phyloP scores from a whole-genome alignment of 2,329 filamentous ascomycete species.

The Colletotrichum viniferum region DNA sequence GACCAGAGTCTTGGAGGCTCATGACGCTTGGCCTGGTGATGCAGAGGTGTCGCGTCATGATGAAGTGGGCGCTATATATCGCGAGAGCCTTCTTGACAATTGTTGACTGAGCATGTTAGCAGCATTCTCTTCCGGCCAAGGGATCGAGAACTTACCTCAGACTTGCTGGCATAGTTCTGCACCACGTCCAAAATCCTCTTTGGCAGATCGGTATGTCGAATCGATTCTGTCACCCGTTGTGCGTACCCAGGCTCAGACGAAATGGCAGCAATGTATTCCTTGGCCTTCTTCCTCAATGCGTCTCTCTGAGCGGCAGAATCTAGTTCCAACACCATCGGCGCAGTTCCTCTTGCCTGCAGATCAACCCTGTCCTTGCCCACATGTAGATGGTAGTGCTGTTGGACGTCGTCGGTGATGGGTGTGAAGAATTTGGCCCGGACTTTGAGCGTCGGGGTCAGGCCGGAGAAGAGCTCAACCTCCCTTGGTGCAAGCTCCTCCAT shows the following conservation, averaged over 20 bases:
- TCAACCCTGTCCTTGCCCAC: constrained; percentile 40
- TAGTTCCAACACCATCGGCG: constrained; percentile 56
- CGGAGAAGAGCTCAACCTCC: constrained; percentile 53
- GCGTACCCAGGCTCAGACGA: constrained; percentile 52
- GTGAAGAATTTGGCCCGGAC: constrained; percentile 58
- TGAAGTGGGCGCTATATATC: constrained; percentile 62
- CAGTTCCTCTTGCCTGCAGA: constrained; percentile 45
- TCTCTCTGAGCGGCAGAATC: constrained; percentile 45
- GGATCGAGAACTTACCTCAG: constrained; percentile 39
- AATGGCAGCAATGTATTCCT: constrained; percentile 54
- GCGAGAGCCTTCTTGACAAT: constrained; percentile 59
- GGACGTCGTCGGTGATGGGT: constrained; percentile 49
- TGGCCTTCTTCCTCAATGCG: constrained; percentile 48
- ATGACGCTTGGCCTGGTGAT: constrained; percentile 49
- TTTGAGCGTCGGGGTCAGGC: constrained; percentile 51
- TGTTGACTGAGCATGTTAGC: constrained; percentile 34
- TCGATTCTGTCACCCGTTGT: constrained; percentile 53
- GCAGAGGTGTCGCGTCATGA: constrained; percentile 59
- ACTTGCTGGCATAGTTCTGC: constrained; percentile 50
- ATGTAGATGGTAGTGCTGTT: constrained; percentile 56
- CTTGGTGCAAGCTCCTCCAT: constrained; percentile 39
- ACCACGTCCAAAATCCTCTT: constrained; percentile 50
- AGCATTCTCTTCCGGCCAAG: not conserved
- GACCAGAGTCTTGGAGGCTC: constrained; percentile 35
- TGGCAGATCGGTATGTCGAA: constrained; percentile 50